Percentiles rank a stretch among this genome's conserved stretches.
Conservation (phyloP, 768 basidiomycete genomes). For the Rhizopogon rudus region DNA sequence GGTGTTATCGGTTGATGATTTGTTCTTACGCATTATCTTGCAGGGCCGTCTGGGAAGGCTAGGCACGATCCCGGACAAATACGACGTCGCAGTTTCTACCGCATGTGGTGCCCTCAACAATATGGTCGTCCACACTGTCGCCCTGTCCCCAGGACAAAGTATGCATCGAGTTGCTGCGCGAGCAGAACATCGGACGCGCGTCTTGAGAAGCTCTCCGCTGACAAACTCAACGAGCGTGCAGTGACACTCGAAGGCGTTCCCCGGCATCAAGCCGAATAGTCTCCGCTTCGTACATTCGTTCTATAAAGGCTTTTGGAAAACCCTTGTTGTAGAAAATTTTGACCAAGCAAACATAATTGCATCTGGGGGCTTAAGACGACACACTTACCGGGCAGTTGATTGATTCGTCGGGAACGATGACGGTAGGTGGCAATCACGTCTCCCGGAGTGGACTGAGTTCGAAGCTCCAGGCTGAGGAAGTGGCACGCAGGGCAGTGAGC, state of each 20-base stretch:
- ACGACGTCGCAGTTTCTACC: no score
- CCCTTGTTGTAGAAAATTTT: conserved; percentile 85
- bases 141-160: conserved; percentile 87
- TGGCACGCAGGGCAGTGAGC: no score
- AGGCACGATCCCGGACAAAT: conserved; percentile 91
- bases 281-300: conserved; percentile 52
- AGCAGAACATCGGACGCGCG: conserved; percentile 46
- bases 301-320: conserved; percentile 81
- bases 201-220: no score
- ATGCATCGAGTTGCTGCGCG: conserved; percentile 88
- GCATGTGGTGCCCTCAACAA: conserved; percentile 79
- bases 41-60: conserved; percentile 45
- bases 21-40: not conserved
- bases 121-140: conserved; percentile 88
- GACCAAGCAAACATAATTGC: conserved; percentile 70
- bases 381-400: no score
- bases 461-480: no score
- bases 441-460: no score
- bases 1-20: not conserved
- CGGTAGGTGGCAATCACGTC: no score
- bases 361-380: no score
- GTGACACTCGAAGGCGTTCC: no score
- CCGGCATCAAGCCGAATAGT: no score
- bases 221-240: no score
- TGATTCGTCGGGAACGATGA: no score